Evolutionary conservation across 208 protist species (phyloP).

Genomic region (Porcisia hertigi): DNA sequence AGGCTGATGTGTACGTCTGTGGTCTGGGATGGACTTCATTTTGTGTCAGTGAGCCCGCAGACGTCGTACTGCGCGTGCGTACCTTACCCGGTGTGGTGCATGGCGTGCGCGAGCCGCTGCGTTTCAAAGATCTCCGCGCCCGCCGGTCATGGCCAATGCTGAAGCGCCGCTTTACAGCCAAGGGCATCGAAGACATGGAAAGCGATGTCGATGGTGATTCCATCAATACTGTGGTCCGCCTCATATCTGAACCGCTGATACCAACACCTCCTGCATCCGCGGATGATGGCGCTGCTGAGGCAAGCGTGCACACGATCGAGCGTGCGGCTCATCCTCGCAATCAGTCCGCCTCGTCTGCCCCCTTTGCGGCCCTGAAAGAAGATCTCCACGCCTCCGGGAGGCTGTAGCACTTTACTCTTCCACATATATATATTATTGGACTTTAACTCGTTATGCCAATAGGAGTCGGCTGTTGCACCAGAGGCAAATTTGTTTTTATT

Average conservation of each 20-base stretch:
- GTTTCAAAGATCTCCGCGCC: constrained; percentile 85
- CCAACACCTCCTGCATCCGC: background rate
- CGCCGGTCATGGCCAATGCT: constrained; percentile 80
- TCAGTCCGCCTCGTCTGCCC: constrained; percentile 50
- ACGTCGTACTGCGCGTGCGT: constrained; percentile 91
- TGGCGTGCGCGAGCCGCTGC: constrained; percentile 85
- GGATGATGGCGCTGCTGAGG: background rate
- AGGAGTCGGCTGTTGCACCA: background rate
- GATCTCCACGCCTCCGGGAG: constrained; percentile 63
- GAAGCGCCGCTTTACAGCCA: constrained; percentile 65
- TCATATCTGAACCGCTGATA: constrained; percentile 21
- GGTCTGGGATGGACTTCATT: constrained; percentile 89
- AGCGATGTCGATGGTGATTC: constrained; percentile 62
- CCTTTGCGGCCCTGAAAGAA: constrained; percentile 60
- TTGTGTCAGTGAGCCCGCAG: constrained; percentile 73
- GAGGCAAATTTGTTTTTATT: background rate
- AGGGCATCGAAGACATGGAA: constrained; percentile 46
- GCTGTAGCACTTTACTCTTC: constrained; percentile 19
- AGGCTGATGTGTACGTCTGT: constrained; percentile 91
- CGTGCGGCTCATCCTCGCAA: constrained; percentile 54
- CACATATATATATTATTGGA: background rate
- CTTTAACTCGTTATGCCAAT: background rate
- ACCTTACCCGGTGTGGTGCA: constrained; percentile 90
- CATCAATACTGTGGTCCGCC: constrained; percentile 79
- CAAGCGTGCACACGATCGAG: constrained; percentile 31